Evolutionary conservation across 352 stramenopile species (phyloP).

Genomic region (Globisporangium recalcitrans): DNA sequence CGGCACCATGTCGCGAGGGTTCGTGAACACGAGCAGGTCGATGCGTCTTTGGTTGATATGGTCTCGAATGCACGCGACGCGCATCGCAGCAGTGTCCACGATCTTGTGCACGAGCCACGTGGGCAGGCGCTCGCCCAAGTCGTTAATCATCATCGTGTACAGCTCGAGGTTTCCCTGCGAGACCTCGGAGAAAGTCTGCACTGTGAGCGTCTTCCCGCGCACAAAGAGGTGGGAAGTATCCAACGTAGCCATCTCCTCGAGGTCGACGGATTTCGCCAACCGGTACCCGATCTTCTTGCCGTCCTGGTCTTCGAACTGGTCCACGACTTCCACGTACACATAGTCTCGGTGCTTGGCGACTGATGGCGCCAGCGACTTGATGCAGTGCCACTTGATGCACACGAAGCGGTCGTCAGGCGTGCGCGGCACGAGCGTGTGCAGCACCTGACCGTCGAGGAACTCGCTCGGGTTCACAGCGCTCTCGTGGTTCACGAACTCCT

Average conservation of each 20-base stretch:
- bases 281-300: constrained; percentile 63
- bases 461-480: constrained; percentile 57
- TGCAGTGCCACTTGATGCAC: constrained; percentile 79
- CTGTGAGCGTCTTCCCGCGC: constrained; percentile 64
- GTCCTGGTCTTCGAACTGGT: constrained; percentile 64
- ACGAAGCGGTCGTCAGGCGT: constrained; percentile 60
- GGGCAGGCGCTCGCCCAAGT: constrained; percentile 65
- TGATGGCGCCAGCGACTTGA: constrained; percentile 65
- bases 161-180: constrained; percentile 58
- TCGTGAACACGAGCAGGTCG: constrained; percentile 62
- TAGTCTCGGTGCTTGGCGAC: constrained; percentile 78
- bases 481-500: constrained; percentile 63
- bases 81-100: constrained; percentile 68
- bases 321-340: constrained; percentile 80
- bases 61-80: constrained; percentile 69
- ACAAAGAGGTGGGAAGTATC: constrained; percentile 58
- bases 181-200: constrained; percentile 68
- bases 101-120: constrained; percentile 83
- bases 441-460: constrained; percentile 74
- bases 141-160: constrained; percentile 80
- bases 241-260: constrained; percentile 40
- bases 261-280: constrained; percentile 68
- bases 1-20: constrained; percentile 64
- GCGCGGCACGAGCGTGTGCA: constrained; percentile 68
- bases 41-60: constrained; percentile 72